phyloP scores from a whole-genome alignment of 176 grass and related monocot species.

The Tillandsia leiboldiana region DNA sequence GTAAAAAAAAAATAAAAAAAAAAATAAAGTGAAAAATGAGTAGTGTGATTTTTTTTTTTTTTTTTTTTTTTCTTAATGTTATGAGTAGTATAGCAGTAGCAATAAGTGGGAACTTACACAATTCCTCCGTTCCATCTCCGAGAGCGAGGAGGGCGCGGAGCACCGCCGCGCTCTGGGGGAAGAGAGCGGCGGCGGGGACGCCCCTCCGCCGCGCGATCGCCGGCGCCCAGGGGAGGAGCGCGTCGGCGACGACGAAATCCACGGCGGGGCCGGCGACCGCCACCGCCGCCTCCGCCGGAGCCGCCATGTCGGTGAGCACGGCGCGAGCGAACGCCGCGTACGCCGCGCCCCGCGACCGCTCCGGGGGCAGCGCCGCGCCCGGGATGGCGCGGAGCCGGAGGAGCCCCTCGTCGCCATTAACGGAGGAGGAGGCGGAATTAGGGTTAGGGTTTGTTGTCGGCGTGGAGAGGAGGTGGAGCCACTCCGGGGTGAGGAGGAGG shows the following conservation, averaged over 20 bases:
- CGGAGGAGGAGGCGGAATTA: slow-evolving; percentile 8
- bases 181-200: neutral
- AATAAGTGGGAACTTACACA: too few relatives aligned
- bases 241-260: slow-evolving; percentile 36
- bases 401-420: slow-evolving; percentile 12
- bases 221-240: slow-evolving; percentile 34
- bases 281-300: slow-evolving; percentile 35
- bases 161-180: neutral
- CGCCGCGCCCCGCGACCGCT: slow-evolving; percentile 33
- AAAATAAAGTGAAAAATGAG: too few relatives aligned
- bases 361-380: slow-evolving; percentile 53
- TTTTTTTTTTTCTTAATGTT: too few relatives aligned
- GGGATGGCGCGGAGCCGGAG: slow-evolving; percentile 40
- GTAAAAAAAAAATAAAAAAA: too few relatives aligned
- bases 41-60: too few relatives aligned
- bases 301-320: slow-evolving; percentile 34
- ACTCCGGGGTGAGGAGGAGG: slow-evolving; percentile 66
- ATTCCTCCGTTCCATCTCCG: neutral
- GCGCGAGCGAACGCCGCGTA: slow-evolving; percentile 31
- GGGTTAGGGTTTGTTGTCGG: neutral
- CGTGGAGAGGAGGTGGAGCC: slow-evolving; percentile 34
- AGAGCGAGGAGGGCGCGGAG: neutral
- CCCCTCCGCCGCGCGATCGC: neutral
- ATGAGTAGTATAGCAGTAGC: too few relatives aligned
- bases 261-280: slow-evolving; percentile 13